Percentiles rank a stretch among this genome's conserved stretches.
These are phyloP conservation scores for Neofusicoccum kwambonambiense DNA, from an alignment of 2,329 filamentous ascomycete genomes.

Conservation along the genomic window DNA sequence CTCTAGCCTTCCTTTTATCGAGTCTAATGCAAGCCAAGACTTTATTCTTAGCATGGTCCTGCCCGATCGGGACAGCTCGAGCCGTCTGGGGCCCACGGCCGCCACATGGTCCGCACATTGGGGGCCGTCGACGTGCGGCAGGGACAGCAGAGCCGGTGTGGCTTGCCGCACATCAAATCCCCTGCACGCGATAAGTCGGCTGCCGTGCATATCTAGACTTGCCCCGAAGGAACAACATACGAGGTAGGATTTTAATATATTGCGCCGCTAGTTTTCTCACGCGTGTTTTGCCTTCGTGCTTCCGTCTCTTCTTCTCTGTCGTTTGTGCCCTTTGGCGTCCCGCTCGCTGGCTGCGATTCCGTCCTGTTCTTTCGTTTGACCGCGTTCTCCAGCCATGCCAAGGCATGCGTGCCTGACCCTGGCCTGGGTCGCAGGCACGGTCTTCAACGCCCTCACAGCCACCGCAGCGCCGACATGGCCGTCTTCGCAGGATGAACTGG, in stretches of 20 bases:
- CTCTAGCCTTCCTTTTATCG: not conserved
- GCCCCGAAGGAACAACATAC: not conserved
- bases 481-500: slow-evolving; percentile 53
- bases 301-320: not conserved
- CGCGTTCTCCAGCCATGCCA: not conserved
- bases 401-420: not conserved
- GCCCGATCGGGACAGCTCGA: not conserved
- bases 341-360: not conserved
- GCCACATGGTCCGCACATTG: not conserved
- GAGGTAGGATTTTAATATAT: slow-evolving; percentile 10
- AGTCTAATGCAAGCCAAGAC: slow-evolving; percentile 10
- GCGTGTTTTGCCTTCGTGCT: not conserved
- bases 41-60: slow-evolving; percentile 12
- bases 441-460: not conserved
- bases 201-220: not conserved
- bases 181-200: slow-evolving; percentile 6
- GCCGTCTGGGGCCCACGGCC: not conserved
- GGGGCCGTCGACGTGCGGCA: not conserved
- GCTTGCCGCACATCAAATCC: not conserved
- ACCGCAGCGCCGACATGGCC: slow-evolving; percentile 60
- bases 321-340: not conserved
- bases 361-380: not conserved
- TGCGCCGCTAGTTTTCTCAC: not conserved
- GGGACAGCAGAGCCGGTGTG: not conserved
- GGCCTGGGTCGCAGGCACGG: not conserved